Evolutionary conservation across 2,329 filamentous ascomycete species (phyloP), one percentile per base, ranked within the genome.

Genomic region (Apiospora saccharicola): DNA sequence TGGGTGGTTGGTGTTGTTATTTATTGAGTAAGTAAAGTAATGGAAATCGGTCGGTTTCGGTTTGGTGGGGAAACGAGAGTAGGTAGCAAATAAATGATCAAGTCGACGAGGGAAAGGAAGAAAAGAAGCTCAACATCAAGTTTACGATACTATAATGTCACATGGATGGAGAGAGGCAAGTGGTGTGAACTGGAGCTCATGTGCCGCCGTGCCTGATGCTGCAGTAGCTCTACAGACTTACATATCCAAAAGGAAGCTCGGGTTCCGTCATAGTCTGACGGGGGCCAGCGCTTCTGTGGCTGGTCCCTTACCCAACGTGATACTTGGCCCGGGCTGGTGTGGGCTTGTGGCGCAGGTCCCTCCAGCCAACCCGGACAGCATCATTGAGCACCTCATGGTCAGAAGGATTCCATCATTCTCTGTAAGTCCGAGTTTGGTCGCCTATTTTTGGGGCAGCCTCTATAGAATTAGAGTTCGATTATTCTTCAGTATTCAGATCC

Each of bases 111-210:
- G 57, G 34, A 64, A 22, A 64, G 57, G 57, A 64, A 64, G 57
- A 64, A 64, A 64, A 41, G 57, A 64, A 64, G 57, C 57, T 41
- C 57, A 34, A 41, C 57, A 41, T 61, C 53, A 64, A 64, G 8
- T 64, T 64, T 64, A 64, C 19, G 57, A 64, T 41, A 41, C 30
- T 13, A 64, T 64, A 64, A 41, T 64, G 57, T 64, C 57, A 64
- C 57, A 64, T 41, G 57, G 57, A 64, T 64, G 57, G 22, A 64
- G 57, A n/a, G 10, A 3, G 10, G 19, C 4, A 64, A 41, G 34
- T 64, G 34, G 57, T 61, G 53, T 61, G 53, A 41, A 64, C n/a
- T 64, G 57, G 34, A 64, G 57, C 57, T 64, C 57, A 64, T 64
- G 57, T 64, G 57, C 57, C 57, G 34, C 57, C 57, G 57, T 64